Conservation (phyloP, 2,329 filamentous ascomycete genomes). For the Stachybotrys echinatus region DNA sequence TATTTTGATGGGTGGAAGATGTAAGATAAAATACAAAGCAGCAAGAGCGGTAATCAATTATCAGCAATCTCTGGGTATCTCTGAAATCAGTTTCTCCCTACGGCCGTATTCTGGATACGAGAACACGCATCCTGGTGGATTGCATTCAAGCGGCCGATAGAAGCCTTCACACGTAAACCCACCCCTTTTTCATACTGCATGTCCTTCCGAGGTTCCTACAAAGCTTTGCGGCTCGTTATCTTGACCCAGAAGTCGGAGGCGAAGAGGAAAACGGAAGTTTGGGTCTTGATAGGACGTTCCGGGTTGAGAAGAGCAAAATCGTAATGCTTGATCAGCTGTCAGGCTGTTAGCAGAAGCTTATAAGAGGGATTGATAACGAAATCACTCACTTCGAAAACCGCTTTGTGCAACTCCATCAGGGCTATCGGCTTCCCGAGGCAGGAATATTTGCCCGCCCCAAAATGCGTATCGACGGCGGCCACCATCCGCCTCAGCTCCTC, state of each 20-base stretch:
- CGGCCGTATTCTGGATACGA: too few species aligned
- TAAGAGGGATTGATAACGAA: constrained; percentile 9
- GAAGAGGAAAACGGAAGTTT: constrained; percentile 27
- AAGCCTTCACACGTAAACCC: too few species aligned
- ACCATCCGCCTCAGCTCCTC: constrained; percentile 28
- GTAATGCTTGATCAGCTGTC: constrained; percentile 10
- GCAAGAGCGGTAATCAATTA: too few species aligned
- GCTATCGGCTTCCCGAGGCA: constrained; percentile 40
- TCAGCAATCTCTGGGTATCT: too few species aligned
- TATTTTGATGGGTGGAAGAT: too few species aligned
- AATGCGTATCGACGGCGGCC: constrained; percentile 34
- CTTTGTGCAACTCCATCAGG: constrained; percentile 36
- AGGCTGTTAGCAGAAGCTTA: constrained; percentile 2
- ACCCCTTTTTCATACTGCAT: too few species aligned
- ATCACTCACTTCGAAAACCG: constrained; percentile 35
- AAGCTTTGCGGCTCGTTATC: neutral
- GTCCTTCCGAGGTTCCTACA: neutral
- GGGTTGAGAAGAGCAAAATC: constrained; percentile 9
- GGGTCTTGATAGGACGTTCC: constrained; percentile 21
- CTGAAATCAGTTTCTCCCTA: too few species aligned
- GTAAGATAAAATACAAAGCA: too few species aligned
- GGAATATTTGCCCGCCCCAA: constrained; percentile 35
- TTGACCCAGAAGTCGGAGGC: constrained; percentile 29
- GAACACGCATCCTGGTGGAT: too few species aligned
- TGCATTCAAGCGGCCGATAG: too few species aligned